Base-by-base conservation (phyloP, 768 basidiomycete genomes). In the Clavulina sp. region DNA sequence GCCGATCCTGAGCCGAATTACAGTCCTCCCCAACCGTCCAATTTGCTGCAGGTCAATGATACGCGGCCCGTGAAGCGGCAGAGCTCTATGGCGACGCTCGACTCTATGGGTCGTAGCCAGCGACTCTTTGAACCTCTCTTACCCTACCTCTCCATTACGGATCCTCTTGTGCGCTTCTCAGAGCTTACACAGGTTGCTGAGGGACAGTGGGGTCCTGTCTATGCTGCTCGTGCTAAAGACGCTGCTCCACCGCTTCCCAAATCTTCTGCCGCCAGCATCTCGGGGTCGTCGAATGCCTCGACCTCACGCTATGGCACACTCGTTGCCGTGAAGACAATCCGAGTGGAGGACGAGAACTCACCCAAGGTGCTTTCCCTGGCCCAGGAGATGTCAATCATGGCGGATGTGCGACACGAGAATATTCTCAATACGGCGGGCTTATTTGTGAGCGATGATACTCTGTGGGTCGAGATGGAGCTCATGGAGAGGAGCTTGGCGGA, bases 401-500 rank as follows among this genome's bases (percentile, higher is more conserved):
- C 0, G 13, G 7, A 49, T 30, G 48, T 49, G 18, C 48, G 48
- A 18, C 48, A 49, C 24, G 16, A 7, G 48, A 23, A 49, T 34
- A 34, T 49, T 30, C 24, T 49, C 26, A 16, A 23, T 7, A 49
- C 48, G 26, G 48, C 24, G 18, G 48, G 75, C 77, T 1, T 73
- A 73, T 5, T 69, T 72, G 69, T 50, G 57, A 21, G 21, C 31
- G 78, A 78, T 52, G 75, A 76, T 56, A 73, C 77, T 53, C 64
- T 89, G 33, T 89, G 86, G 86, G 80, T 89, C 47, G 69, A 80
- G 56, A 89, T 89, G 86, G 84, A 87, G 62, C 73, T 88, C 30
- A 86, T 89, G 85, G 84, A 86, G 59, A 72, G 84, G 56, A 86
- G 84, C 61, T 67, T 89, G 57, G 86, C 86, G 58, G 86, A 89